Evolutionary conservation across 2,329 filamentous ascomycete species (phyloP), one percentile per base, ranked within the genome.

Genomic region (Hypoxylon sp.): DNA sequence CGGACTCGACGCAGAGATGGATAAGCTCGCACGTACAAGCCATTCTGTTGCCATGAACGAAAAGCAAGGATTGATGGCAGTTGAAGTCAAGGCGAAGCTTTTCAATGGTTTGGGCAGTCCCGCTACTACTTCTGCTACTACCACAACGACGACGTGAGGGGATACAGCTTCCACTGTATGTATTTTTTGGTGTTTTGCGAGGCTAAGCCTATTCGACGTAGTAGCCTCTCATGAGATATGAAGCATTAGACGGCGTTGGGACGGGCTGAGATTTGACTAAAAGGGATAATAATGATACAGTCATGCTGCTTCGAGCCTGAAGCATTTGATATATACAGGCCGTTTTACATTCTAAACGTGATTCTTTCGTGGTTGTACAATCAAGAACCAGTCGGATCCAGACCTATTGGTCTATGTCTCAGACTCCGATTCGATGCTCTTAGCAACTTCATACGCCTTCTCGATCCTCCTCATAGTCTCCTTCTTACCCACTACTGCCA

Each of bases 241-340:
- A 76, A 74, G 74, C 75, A 76, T 77, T 70, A 59, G 64, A 66
- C 61, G 75, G 75, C 74, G 75, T 77, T 77, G 52, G 58, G 61
- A 34, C 12, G 62, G 51, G 39, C 7, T 59, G 60, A 58, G 21
- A 46, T 66, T 56, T 54, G 32, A 61, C 62, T 32, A 60, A 48
- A 30, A 53, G 25, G 48, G 51, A 54, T 34, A 65, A 41, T 70
- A 56, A 58, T 70, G 60, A 63, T 67, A 73, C 65, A 73, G 53
- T 65, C 45, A 47, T 53, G 34, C 57, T 70, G 51, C 61, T 69
- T 46, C 48, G 51, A 37, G 19, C 51, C 41, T 50, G 30, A 47
- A 54, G 29, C 25, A 25, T 48, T 29, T 23, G n/a, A 32, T 46
- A 29, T 55, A 52, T n/a, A 47, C 14, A 9, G 9, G 32, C 39